Evolutionary conservation across 331 rosid genomes (phyloP), one percentile per base, ranked within the genome.

Genomic region (Malus hybrid): DNA sequence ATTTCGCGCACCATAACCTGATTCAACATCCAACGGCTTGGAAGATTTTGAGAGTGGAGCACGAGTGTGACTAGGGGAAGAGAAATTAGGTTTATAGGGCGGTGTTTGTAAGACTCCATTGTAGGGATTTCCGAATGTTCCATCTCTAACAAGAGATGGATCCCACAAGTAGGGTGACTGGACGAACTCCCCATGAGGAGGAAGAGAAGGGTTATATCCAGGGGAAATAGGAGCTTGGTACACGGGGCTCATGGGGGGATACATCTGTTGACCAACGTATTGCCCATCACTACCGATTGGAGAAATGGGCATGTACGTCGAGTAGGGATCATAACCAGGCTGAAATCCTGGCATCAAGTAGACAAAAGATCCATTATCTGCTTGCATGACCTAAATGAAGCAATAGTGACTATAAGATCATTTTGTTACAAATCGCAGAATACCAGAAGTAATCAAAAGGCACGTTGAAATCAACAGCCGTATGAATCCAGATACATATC

Each of bases 321-420:
- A 11, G 79, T 85, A 86, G 82, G 77, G 69, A 75, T 80, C 80
- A 32, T 81, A 81, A 36, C 90, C 87, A 75, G 96, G 83, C 85
- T 88, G 89, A 76, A 48, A 84, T 78, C 96, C 96, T 68, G 93
- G 93, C 89, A 89, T 82, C 83, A 91, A 67, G 82, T 88, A 89
- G 84, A 80, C 88, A 83, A 82, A 86, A 80, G 93, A 89, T 77
- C 93, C 95, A 82, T 85, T 87, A 88, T 91, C 97, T 76, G 93
- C 91, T 85, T 86, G 97, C 90, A 86, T 63, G 86, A 89, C 96
- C 97, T 91, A 87, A 81, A 83, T 69, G 78, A 76, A 74, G 71
- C 71, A 80, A 73, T 16, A 39, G 77, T 73, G 68, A 73, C 59
- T 61, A 73, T 73, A 73, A 73, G 77, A 73, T 73, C 77, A 73